phyloP scores from a whole-genome alignment of 257 asterid genomes.

The Gardenia jasminoides region DNA sequence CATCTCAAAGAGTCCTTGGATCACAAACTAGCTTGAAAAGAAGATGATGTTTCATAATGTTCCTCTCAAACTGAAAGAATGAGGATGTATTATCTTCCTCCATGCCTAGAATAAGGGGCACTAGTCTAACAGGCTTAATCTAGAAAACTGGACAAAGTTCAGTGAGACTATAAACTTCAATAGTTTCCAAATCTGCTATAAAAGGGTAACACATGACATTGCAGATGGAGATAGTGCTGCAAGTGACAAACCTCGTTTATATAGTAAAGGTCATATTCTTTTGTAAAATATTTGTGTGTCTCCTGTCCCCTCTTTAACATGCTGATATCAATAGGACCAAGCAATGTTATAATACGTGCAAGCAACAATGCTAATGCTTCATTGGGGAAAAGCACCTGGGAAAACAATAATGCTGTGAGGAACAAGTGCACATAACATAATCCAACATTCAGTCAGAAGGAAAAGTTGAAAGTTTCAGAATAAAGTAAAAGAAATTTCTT shows the following conservation, averaged over 20 bases:
- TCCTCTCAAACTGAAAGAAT: not conserved
- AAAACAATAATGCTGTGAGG: slow-evolving; percentile 12
- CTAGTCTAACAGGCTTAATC: not conserved
- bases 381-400: slow-evolving; percentile 89
- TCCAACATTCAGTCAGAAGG: not conserved
- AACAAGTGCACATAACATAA: not conserved
- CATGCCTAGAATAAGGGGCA: not conserved
- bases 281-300: slow-evolving; percentile 75
- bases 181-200: not conserved
- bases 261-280: slow-evolving; percentile 65
- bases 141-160: not conserved
- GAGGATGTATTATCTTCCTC: not conserved
- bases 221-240: not conserved
- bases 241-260: slow-evolving; percentile 60
- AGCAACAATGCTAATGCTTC: slow-evolving; percentile 69
- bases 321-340: slow-evolving; percentile 70
- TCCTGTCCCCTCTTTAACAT: slow-evolving; percentile 75
- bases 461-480: not conserved
- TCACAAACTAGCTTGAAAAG: not conserved
- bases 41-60: not conserved
- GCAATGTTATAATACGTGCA: slow-evolving; percentile 64
- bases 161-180: too few relatives aligned
- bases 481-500: not conserved
- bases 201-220: not conserved
- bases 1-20: not conserved